These are phyloP conservation scores for Neofusicoccum sp. DNA, from an alignment of 2,329 filamentous ascomycete genomes.

Conservation along the genomic window DNA sequence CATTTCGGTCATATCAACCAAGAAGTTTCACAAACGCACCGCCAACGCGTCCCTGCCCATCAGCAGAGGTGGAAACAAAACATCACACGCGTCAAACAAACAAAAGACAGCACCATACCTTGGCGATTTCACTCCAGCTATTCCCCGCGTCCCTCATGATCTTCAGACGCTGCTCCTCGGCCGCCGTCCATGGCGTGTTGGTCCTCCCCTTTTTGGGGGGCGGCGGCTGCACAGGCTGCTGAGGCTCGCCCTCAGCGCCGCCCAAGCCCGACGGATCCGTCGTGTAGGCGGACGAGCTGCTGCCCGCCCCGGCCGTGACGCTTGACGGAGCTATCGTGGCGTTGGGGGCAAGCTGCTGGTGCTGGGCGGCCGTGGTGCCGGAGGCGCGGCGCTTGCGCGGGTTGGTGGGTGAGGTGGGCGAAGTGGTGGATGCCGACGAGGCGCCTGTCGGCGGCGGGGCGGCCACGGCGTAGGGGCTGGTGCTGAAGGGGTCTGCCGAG, in stretches of 20 bases:
- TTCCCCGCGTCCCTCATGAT: constrained; percentile 89
- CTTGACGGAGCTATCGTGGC: constrained; percentile 14
- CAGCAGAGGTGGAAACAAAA: not conserved
- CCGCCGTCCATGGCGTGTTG: constrained; percentile 98
- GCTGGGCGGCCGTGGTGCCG: constrained; percentile 23
- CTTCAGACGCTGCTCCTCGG: constrained; percentile 89
- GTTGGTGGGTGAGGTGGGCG: constrained; percentile 27
- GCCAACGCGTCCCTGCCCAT: not conserved
- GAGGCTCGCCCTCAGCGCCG: not conserved
- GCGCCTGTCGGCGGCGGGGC: not conserved
- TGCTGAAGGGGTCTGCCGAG: constrained; percentile 16
- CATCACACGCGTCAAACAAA: not conserved
- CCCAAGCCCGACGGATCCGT: constrained; percentile 10
- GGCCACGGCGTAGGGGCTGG: constrained; percentile 3
- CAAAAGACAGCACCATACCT: constrained; percentile 55
- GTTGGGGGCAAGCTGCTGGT: constrained; percentile 28
- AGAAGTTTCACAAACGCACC: not conserved
- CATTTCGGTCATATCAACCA: not conserved
- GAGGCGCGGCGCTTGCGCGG: constrained; percentile 46
- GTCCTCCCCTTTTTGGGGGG: constrained; percentile 86
- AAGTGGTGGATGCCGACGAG: not conserved
- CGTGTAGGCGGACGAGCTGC: not conserved
- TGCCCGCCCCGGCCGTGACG: not conserved
- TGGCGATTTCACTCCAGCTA: constrained; percentile 97
- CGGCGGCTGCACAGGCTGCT: constrained; percentile 24